A percentile compares a stretch with the other conserved stretches of the same genome.
Conservation (phyloP, 2,329 filamentous ascomycete genomes). For the Helminthosporium solani region DNA sequence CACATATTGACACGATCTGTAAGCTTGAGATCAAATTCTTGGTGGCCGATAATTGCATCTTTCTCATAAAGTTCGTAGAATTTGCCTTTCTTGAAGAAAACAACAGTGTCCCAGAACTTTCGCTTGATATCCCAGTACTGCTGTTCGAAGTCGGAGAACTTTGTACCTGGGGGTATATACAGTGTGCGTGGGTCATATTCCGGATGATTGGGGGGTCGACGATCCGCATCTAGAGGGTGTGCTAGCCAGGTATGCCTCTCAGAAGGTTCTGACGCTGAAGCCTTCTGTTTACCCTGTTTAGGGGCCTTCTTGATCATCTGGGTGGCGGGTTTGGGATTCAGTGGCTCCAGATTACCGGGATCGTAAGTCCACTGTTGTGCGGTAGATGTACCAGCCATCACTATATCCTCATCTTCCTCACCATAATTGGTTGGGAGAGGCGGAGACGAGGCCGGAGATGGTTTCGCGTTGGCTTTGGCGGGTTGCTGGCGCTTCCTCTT, state of each 20-base stretch:
- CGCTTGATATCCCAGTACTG: conserved; percentile 99
- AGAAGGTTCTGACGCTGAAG: conserved; percentile 78
- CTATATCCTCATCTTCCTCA: conserved; percentile 56
- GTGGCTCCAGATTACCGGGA: conserved; percentile 57
- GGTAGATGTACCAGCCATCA: conserved; percentile 63
- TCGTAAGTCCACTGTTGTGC: conserved; percentile 81
- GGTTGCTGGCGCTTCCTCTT: conserved; percentile 67
- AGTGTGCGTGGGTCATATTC: conserved; percentile 90
- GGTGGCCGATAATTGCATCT: conserved; percentile 92
- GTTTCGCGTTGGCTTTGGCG: conserved; percentile 63
- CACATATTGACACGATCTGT: conserved; percentile 99
- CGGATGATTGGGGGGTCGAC: conserved; percentile 72
- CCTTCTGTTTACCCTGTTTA: conserved; percentile 58
- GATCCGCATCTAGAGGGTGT: conserved; percentile 79
- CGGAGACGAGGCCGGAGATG: conserved; percentile 47
- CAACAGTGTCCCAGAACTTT: conserved; percentile 94
- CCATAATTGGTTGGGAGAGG: conserved; percentile 41
- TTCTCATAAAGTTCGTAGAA: conserved; percentile 99
- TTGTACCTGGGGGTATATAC: conserved; percentile 81
- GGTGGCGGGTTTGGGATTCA: conserved; percentile 48
- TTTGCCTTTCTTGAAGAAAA: conserved; percentile 99
- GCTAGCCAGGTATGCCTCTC: conserved; percentile 89
- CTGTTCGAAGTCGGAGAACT: conserved; percentile 94
- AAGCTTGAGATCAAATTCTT: conserved; percentile 95
- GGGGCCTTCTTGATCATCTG: conserved; percentile 34